phyloP scores from a whole-genome alignment of 2,329 filamentous ascomycete genomes.

The Colletotrichum sp. region DNA sequence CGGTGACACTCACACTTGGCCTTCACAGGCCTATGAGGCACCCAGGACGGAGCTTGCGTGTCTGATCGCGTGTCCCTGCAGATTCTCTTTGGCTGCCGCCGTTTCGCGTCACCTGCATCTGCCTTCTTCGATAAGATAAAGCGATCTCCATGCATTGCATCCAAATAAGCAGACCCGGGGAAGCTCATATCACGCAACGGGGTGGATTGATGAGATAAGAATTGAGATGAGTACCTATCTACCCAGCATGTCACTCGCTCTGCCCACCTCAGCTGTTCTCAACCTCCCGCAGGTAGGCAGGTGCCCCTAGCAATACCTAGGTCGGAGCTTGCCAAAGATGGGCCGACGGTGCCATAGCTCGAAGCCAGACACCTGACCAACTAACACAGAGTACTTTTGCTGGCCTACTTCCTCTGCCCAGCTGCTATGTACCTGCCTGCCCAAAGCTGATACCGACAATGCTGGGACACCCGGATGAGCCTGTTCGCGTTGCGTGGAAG shows the following conservation, averaged over 20 bases:
- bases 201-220: background rate
- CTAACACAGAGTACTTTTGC: background rate
- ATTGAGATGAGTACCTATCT: background rate
- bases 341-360: background rate
- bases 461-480: background rate
- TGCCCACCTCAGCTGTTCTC: background rate
- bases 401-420: background rate
- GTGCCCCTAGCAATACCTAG: background rate
- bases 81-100: background rate
- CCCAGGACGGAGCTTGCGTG: conserved; percentile 19
- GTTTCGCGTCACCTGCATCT: background rate
- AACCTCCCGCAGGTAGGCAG: background rate
- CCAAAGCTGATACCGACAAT: background rate
- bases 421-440: background rate
- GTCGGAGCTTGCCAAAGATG: background rate
- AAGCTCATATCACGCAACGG: background rate
- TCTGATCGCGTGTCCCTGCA: conserved; percentile 23
- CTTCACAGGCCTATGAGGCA: conserved; percentile 2
- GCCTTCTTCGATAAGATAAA: background rate
- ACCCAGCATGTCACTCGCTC: background rate
- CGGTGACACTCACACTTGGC: background rate
- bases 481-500: background rate
- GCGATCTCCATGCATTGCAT: background rate
- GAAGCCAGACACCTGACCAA: background rate
- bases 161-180: background rate